Base-by-base conservation (phyloP, 768 basidiomycete species). In the Suillus ampliporus region DNA sequence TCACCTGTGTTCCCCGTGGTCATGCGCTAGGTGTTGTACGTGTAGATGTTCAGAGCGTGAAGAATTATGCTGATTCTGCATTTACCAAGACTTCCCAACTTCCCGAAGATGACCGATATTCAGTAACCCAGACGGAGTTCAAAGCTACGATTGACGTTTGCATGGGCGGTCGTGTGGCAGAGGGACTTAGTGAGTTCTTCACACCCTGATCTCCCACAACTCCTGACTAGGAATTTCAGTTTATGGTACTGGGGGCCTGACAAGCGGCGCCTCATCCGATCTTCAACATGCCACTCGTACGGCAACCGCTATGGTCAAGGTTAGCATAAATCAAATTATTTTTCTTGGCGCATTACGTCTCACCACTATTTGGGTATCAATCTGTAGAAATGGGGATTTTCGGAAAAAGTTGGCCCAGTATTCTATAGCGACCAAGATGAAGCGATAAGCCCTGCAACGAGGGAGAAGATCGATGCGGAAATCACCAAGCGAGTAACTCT, bases 1-100 rank as follows among this genome's bases (percentile, higher is more conserved):
- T 99, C 38, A 99, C 97, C 28, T 97, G 97, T 74, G 86, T 99
- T 58, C 97, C 97, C 44, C 91, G 97, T 69, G 97, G 97, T 31
- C 92, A 97, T 72, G 91, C 95, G 23, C 83, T 99, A 50, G 95
- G 96, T 61, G 79, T 91, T 67, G 92, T 94, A 79, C 67, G 89
- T 84, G 37, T 11, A 47, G 28, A 11, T 31, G 31, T 43, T 28
- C 37, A 11, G 41, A 52, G 10, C 28, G 26, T 58, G 28, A 57
- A 43, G 9, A 21, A 40, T 54, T 46, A 48, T 61, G n/a, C 62
- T 72, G 23, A 74, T 61, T 31, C 41, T 38, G 38, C 21, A 52
- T 61, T 59, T 65, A 65, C 51, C 53, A 69, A 89, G 92, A 95
- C 94, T 19, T 86, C 89, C 48, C 83, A 86, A 71, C 79, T 95